Base-by-base conservation (phyloP, 2,329 filamentous ascomycete genomes). In the Ophiostoma tasmaniense region DNA sequence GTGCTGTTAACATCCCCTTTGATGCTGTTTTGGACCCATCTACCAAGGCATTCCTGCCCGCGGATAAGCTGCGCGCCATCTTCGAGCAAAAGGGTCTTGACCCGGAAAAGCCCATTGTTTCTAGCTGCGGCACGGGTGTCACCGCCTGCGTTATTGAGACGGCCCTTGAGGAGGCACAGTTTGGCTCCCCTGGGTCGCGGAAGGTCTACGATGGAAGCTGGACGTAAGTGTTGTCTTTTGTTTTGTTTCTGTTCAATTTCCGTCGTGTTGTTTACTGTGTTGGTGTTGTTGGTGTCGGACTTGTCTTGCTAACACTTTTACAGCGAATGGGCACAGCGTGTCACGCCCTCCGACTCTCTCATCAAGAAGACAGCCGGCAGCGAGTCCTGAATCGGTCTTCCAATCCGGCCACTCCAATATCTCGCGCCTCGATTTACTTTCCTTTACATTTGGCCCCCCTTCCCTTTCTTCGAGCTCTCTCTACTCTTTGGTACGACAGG, bases 201-300 rank as follows among this genome's bases (percentile, higher is more conserved):
- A 89, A 85, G 76, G 83, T 99, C 28, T 99, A 99, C 75, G 95
- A 99, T 78, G 95, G 95, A 65, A 97, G 93, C 79, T 99, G 95
- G 95, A 98, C 95, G 85, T 96, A 83, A 88, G 91, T 89, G 3
- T 14, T 20, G 52, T 10, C 14, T n/a, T 39, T 30, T 30, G 39
- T 55, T 8, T 39, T 14, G 25, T 6, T n/a, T n/a, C 25, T 28
- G 1, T 13, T 28, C n/a, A n/a, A n/a, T n/a, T n/a, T n/a, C n/a
- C 35, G 25, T 7, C 13, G n/a, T 37, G 6, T 45, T 8, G 1
- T 6, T 17, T 45, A 17, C n/a, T 17, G 20, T 17, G 17, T 20
- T 45, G 20, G 20, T 20, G 33, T 33, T 33, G 8, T 33, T 33
- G 5, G 33, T 33, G 33, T 33, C 33, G 33, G 33, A 20, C 42